Evolutionary conservation across 768 basidiomycete genomes (phyloP), one percentile per base, ranked within the genome.

Genomic region (Psilocybe cubensis): DNA sequence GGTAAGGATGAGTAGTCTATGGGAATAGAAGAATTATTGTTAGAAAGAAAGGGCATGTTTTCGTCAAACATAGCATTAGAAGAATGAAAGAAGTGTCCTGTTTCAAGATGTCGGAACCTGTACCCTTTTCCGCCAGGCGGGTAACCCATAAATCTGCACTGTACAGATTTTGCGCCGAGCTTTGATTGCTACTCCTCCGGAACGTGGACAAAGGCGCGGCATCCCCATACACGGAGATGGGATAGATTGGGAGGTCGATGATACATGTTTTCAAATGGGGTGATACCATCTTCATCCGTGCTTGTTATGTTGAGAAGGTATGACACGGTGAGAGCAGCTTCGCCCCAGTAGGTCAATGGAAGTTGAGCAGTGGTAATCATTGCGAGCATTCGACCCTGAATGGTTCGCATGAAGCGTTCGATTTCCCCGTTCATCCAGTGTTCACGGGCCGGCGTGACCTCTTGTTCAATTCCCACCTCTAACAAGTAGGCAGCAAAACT

Each of bases 391-490:
- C 33, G 33, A 9, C 33, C 33, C 17, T 35, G 33, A 3, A 62
- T 6, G 31, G 54, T 62, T 7, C 61, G 57, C 23, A 61, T 10
- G 18, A 54, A 9, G 2, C 21, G 33, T 28, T 64, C 63, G 8
- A 48, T 50, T 33, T 59, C 55, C 1, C 63, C 61, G n/a, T 65
- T 65, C 40, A 59, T 56, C 58, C 43, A 56, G 31, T 65, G 61
- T 23, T 59, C 58, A 25, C 62, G 60, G 0, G 14, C 40, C 3
- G 61, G 47, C 4, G 44, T 40, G 3, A 54, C 53, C 5, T 62
- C 55, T 2, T 14, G n/a, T 11, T 54, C 52, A 0, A 65, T 60
- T 4, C 63, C 61, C 18, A 52, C 17, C 2, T 4, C 31, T n/a
- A n/a, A n/a, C n/a, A n/a, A n/a, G n/a, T n/a, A n/a, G n/a, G n/a